Percentiles rank a stretch among this genome's conserved stretches.
Conservation (phyloP, 768 basidiomycete species). For the Trichaptum fuscoviolaceum region DNA sequence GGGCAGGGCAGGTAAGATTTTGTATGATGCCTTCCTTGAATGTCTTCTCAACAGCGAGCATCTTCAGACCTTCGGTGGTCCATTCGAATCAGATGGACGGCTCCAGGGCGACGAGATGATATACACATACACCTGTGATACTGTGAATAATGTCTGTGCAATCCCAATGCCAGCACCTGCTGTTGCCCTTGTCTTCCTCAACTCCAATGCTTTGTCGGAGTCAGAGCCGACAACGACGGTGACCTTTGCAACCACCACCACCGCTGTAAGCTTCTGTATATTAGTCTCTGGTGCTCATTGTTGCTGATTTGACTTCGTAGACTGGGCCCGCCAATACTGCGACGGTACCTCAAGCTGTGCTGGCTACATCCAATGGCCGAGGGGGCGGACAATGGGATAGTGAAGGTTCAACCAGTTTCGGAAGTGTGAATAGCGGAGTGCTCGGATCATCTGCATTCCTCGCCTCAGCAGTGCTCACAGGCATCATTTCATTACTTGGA, state of each 20-base stretch:
- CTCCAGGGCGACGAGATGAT: constrained; percentile 50
- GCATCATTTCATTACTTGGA: neutral
- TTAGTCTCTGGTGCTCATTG: neutral
- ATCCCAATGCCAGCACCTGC: constrained; percentile 65
- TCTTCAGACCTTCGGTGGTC: constrained; percentile 52
- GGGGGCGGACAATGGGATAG: neutral
- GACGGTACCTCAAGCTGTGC: constrained; percentile 44
- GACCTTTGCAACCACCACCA: constrained; percentile 54
- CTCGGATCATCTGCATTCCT: neutral
- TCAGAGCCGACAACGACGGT: constrained; percentile 27
- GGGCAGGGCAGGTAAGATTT: constrained; percentile 64
- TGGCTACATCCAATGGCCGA: constrained; percentile 61
- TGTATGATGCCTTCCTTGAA: neutral
- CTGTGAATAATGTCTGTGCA: constrained; percentile 44
- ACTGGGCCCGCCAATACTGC: constrained; percentile 38
- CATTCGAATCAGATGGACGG: constrained; percentile 64
- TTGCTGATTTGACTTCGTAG: neutral
- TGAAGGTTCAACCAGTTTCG: neutral
- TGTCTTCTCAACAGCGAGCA: constrained; percentile 4
- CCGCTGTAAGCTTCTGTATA: constrained; percentile 28
- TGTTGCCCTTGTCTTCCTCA: constrained; percentile 72
- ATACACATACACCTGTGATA: constrained; percentile 56
- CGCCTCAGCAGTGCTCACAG: neutral
- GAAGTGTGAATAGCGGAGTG: neutral
- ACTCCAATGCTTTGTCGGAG: constrained; percentile 32